Percentiles rank a stretch among this genome's conserved stretches.
These are phyloP conservation scores for Leccinum longicurvipes DNA, from an alignment of 768 basidiomycete species.

Conservation along the genomic window DNA sequence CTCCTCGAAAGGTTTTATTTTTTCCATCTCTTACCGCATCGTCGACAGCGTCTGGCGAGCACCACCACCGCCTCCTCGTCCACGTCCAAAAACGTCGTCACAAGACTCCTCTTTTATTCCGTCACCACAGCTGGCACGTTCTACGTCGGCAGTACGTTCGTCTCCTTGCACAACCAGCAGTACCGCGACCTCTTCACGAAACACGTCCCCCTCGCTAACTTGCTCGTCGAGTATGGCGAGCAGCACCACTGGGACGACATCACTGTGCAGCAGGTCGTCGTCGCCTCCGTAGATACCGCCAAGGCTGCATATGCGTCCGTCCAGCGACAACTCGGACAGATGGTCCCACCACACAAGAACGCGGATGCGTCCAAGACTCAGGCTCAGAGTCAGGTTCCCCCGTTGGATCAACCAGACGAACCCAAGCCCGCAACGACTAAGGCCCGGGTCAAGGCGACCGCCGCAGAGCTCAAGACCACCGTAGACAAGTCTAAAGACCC, in stretches of 20 bases:
- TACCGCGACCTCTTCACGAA: conserved; percentile 17
- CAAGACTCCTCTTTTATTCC: conserved; percentile 64
- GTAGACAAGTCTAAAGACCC: conserved; percentile 37
- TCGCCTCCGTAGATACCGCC: conserved; percentile 48
- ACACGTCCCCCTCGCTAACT: conserved; percentile 72
- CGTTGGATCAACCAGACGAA: conserved; percentile 13
- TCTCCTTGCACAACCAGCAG: conserved; percentile 66
- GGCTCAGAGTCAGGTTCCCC: conserved; percentile 23
- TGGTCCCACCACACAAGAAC: conserved; percentile 25
- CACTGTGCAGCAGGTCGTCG: conserved; percentile 57
- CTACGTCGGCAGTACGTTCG: conserved; percentile 78
- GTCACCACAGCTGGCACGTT: conserved; percentile 67
- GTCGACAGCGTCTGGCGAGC: conserved; percentile 50
- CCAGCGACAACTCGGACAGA: conserved; percentile 42
- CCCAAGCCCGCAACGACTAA: conserved; percentile 30
- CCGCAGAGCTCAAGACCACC: conserved; percentile 47
- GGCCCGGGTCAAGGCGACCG: conserved; percentile 39
- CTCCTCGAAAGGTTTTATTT: neutral
- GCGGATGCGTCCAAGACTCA: conserved; percentile 13
- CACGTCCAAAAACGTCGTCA: conserved; percentile 48
- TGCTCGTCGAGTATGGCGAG: conserved; percentile 80
- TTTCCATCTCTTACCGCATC: neutral
- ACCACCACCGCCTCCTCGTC: conserved; percentile 45
- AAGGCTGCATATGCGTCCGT: conserved; percentile 50
- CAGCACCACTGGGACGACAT: conserved; percentile 73